Evolutionary conservation across 1,284 basidiomycete species (phyloP).

Genomic region (Cryptococcus sp.): DNA sequence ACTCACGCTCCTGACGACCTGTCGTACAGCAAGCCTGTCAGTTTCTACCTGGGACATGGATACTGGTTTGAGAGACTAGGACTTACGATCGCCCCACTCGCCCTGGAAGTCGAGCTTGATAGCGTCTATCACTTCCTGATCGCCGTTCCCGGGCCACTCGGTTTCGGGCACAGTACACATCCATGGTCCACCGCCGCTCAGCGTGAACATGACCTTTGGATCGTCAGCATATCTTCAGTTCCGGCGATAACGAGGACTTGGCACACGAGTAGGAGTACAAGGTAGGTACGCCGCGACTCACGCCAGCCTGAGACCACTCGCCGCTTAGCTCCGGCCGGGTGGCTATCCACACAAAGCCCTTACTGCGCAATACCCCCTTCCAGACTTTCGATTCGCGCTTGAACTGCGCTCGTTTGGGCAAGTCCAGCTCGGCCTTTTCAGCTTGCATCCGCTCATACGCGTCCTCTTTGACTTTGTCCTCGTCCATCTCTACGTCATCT

Average conservation of each 20-base stretch:
- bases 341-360: constrained; percentile 56
- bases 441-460: constrained; percentile 24
- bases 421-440: constrained; percentile 54
- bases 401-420: constrained; percentile 48
- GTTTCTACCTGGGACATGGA: background rate
- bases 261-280: no score
- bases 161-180: constrained; percentile 49
- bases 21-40: background rate
- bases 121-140: constrained; percentile 48
- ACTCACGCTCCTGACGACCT: constrained; percentile 49
- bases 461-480: constrained; percentile 25
- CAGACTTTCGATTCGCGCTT: constrained; percentile 52
- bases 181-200: constrained; percentile 54
- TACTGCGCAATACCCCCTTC: constrained; percentile 53
- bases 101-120: constrained; percentile 55
- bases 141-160: constrained; percentile 50
- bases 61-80: background rate
- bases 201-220: constrained; percentile 49
- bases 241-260: no score
- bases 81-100: constrained; percentile 54
- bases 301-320: constrained; percentile 57
- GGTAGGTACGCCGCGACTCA: no score
- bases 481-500: constrained; percentile 22
- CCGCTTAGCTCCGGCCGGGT: constrained; percentile 48
- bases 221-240: no score